phyloP scores from a whole-genome alignment of 495 filamentous ascomycete species.

The Penicillium robsamsonii region DNA sequence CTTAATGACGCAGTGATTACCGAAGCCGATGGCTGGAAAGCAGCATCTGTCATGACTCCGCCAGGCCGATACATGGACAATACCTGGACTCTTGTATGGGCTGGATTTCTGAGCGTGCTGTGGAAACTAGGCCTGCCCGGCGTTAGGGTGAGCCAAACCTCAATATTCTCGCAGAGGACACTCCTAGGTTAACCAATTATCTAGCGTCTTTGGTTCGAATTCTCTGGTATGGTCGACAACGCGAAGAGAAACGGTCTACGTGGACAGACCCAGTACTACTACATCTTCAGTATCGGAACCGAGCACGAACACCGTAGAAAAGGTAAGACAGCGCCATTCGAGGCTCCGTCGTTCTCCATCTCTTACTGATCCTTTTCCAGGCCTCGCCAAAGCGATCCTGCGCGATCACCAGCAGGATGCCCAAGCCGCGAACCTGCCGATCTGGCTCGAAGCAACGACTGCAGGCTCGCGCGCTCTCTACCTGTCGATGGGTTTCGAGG shows the following conservation, averaged over 20 bases:
- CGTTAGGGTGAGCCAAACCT: constrained; percentile 15
- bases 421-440: constrained; percentile 23
- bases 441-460: constrained; percentile 33
- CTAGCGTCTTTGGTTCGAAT: constrained; percentile 28
- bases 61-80: constrained; percentile 23
- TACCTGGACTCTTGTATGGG: constrained; percentile 22
- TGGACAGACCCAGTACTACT: constrained; percentile 27
- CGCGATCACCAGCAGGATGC: constrained; percentile 21
- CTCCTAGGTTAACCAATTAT: background rate
- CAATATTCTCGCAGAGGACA: background rate
- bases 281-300: constrained; percentile 31
- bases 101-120: constrained; percentile 24
- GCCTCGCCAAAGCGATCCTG: constrained; percentile 29
- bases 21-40: constrained; percentile 30
- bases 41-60: constrained; percentile 25
- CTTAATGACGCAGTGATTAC: constrained; percentile 30
- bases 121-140: constrained; percentile 26
- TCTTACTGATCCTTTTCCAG: constrained; percentile 8
- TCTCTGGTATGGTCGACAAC: constrained; percentile 29
- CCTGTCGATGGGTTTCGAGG: constrained; percentile 30
- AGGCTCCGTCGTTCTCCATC: background rate
- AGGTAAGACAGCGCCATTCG: constrained; percentile 12
- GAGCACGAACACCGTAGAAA: constrained; percentile 29
- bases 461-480: constrained; percentile 23
- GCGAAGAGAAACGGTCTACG: constrained; percentile 26